Evolutionary conservation across 2,329 filamentous ascomycete species (phyloP).

Genomic region (Beauveria scarabaeidicola): DNA sequence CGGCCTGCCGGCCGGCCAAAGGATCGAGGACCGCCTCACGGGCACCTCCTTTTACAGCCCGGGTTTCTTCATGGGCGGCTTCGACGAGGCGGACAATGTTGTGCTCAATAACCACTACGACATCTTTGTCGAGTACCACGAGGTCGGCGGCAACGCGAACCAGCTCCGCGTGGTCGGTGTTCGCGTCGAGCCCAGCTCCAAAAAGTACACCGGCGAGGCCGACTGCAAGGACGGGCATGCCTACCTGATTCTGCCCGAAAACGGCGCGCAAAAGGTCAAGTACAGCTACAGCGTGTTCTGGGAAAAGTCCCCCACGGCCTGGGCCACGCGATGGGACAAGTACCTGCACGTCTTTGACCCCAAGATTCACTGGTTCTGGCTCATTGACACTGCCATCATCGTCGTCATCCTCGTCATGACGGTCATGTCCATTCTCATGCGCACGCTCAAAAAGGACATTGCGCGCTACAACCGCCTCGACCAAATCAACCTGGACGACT

Average conservation of each 20-base stretch:
- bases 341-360: conserved; percentile 96
- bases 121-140: conserved; percentile 86
- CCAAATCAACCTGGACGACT: conserved; percentile 80
- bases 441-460: conserved; percentile 89
- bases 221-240: conserved; percentile 54
- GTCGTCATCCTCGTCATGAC: conserved; percentile 86
- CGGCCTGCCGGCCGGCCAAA: conserved; percentile 82
- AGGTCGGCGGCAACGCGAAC: conserved; percentile 55
- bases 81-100: conserved; percentile 46
- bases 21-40: conserved; percentile 67
- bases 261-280: conserved; percentile 52
- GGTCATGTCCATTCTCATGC: conserved; percentile 83
- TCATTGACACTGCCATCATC: conserved; percentile 92
- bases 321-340: conserved; percentile 98
- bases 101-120: conserved; percentile 91
- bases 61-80: conserved; percentile 69
- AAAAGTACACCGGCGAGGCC: conserved; percentile 45
- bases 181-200: conserved; percentile 73
- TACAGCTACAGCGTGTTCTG: conserved; percentile 94
- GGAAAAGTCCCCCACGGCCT: conserved; percentile 74
- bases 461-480: conserved; percentile 93
- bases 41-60: conserved; percentile 80
- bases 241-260: conserved; percentile 55
- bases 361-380: conserved; percentile 98
- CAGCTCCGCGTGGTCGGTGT: conserved; percentile 88